These are phyloP conservation scores for Cladophialophora psammophila DNA, from an alignment of 2,329 filamentous ascomycete species.

Conservation along the genomic window DNA sequence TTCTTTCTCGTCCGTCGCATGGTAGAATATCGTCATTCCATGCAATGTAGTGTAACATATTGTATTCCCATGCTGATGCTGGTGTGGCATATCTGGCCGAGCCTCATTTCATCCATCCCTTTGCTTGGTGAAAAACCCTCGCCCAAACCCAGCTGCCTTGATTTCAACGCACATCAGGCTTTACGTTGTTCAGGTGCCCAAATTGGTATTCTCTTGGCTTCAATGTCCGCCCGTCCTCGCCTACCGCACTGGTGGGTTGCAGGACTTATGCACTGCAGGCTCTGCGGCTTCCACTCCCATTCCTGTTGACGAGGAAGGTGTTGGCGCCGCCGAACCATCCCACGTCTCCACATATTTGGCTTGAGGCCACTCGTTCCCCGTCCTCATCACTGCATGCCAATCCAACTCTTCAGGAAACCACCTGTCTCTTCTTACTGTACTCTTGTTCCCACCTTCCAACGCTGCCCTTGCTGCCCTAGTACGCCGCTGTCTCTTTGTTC, in stretches of 20 bases:
- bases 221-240: background rate
- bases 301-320: conserved; percentile 19
- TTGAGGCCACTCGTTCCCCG: conserved; percentile 59
- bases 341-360: conserved; percentile 12
- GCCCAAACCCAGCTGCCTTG: background rate
- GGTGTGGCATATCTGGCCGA: background rate
- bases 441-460: conserved; percentile 74
- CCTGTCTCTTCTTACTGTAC: conserved; percentile 70
- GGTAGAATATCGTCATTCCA: background rate
- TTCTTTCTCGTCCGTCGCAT: background rate
- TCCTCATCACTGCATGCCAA: conserved; percentile 68
- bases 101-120: background rate
- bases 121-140: background rate
- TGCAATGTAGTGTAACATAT: background rate
- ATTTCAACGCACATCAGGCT: background rate
- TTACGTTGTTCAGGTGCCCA: background rate
- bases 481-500: conserved; percentile 64
- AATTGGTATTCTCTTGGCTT: background rate
- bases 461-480: conserved; percentile 80
- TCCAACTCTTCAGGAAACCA: conserved; percentile 74
- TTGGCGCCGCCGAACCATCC: conserved; percentile 2
- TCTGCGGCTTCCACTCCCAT: conserved; percentile 10
- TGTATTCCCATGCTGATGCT: background rate
- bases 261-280: background rate
- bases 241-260: background rate